These are phyloP conservation scores for Dioscorea dumetorum DNA, from an alignment of 106 monocot species.

Conservation along the genomic window DNA sequence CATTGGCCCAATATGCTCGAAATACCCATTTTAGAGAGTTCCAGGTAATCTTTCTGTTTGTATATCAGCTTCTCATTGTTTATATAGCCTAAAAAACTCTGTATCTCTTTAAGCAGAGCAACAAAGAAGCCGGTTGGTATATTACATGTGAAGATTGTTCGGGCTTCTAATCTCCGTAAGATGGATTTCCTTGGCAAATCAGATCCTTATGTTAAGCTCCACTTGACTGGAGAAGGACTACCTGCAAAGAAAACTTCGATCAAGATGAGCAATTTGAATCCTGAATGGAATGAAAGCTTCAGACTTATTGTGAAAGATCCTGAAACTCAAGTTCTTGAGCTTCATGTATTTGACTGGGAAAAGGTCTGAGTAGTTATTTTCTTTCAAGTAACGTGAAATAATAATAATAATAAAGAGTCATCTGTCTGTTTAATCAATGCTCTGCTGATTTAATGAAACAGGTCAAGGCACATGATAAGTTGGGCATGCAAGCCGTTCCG, in stretches of 20 bases:
- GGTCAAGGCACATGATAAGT: conserved; percentile 84
- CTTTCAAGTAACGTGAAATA: neutral
- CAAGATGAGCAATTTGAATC: conserved; percentile 86
- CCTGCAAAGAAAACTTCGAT: conserved; percentile 80
- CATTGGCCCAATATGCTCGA: conserved; percentile 67
- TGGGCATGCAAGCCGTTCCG: conserved; percentile 87
- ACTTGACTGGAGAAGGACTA: conserved; percentile 73
- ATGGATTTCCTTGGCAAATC: conserved; percentile 96
- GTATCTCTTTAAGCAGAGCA: conserved; percentile 32
- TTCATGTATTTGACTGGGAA: conserved; percentile 89
- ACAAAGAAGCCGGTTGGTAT: conserved; percentile 84
- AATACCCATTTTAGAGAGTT: conserved; percentile 53
- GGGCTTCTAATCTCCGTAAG: conserved; percentile 73
- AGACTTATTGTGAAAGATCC: conserved; percentile 88
- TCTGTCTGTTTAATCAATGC: neutral
- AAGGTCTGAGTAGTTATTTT: conserved; percentile 56
- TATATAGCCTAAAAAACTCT: neutral
- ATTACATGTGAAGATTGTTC: conserved; percentile 74
- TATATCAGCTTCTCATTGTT: neutral
- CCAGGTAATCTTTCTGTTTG: conserved; percentile 33
- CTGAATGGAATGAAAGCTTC: conserved; percentile 91
- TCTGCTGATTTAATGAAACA: conserved; percentile 21
- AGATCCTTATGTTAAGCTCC: conserved; percentile 83
- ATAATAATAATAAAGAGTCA: too few relatives aligned
- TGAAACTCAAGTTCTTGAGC: conserved; percentile 71